Conservation (phyloP, 1,139 yeast genomes). For the Yamadazyma trypodendri region DNA sequence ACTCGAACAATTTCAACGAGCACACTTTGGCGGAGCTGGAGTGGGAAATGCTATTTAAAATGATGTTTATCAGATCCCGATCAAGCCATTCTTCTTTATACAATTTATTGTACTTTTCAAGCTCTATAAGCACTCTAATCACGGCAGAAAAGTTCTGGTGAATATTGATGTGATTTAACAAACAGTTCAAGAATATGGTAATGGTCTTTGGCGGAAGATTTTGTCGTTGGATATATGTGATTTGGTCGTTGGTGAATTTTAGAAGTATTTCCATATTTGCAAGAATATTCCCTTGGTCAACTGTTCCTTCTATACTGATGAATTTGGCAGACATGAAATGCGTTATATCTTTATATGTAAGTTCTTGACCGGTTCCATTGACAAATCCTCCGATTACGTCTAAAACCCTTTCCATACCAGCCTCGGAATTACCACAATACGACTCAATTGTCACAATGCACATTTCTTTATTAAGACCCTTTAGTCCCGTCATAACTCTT, state of each 20-base stretch:
- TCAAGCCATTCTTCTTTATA: slow-evolving; percentile 25
- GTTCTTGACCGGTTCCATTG: slow-evolving; percentile 12
- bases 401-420: slow-evolving; percentile 27
- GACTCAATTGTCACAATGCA: slow-evolving; percentile 36
- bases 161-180: slow-evolving; percentile 34
- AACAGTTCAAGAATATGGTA: slow-evolving; percentile 35
- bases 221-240: slow-evolving; percentile 21
- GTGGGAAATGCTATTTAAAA: slow-evolving; percentile 27
- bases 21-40: slow-evolving; percentile 30
- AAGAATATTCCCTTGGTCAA: slow-evolving; percentile 28
- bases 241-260: slow-evolving; percentile 25
- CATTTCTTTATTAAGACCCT: slow-evolving; percentile 33
- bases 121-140: slow-evolving; percentile 21
- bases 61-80: slow-evolving; percentile 30
- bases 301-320: slow-evolving; percentile 14
- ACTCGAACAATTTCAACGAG: slow-evolving; percentile 25
- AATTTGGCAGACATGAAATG: slow-evolving; percentile 31
- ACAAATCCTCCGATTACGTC: slow-evolving; percentile 33
- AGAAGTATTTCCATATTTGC: slow-evolving; percentile 28
- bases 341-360: slow-evolving; percentile 31
- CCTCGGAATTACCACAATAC: slow-evolving; percentile 29
- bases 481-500: slow-evolving; percentile 29
- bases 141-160: slow-evolving; percentile 39
- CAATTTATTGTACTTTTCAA: slow-evolving; percentile 19
- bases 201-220: slow-evolving; percentile 21